Evolutionary conservation across 176 grass and related monocot species (phyloP).

Genomic region (Phoenix roebelenii): DNA sequence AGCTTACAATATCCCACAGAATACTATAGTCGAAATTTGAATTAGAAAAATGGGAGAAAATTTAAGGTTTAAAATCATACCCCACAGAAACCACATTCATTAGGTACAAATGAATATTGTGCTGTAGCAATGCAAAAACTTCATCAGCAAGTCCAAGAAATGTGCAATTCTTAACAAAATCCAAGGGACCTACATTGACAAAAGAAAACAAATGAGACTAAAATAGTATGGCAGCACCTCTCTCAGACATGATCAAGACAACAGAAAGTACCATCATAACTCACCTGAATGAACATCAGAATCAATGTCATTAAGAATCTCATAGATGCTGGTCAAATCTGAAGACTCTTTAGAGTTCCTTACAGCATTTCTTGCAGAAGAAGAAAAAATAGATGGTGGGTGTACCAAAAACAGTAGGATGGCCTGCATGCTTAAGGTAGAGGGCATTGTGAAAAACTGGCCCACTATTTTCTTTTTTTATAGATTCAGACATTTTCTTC

Average conservation of each 20-base stretch:
- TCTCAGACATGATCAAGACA: no score
- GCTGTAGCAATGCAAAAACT: constrained; percentile 69
- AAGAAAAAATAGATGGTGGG: constrained; percentile 1
- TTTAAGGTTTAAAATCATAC: constrained; percentile 20
- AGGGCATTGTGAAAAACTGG: no score
- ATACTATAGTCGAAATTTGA: constrained; percentile 1
- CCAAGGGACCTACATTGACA: constrained; percentile 55
- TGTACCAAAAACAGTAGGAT: no score
- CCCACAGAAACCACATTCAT: constrained; percentile 82
- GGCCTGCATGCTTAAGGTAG: no score
- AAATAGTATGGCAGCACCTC: background rate
- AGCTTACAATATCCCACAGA: no score
- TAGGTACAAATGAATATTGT: constrained; percentile 77
- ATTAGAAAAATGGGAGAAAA: background rate
- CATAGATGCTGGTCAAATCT: constrained; percentile 70
- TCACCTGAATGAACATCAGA: constrained; percentile 60
- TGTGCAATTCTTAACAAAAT: constrained; percentile 84
- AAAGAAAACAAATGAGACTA: constrained; percentile 23
- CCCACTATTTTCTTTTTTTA: no score
- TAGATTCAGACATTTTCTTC: no score
- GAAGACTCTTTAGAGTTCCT: constrained; percentile 67
- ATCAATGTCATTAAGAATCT: constrained; percentile 66
- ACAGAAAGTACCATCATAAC: background rate
- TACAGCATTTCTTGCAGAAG: constrained; percentile 59
- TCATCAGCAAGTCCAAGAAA: constrained; percentile 91